Evolutionary conservation across 257 asterid genomes (phyloP), one percentile per base, ranked within the genome.

Genomic region (Fraxinus quadrangulata): DNA sequence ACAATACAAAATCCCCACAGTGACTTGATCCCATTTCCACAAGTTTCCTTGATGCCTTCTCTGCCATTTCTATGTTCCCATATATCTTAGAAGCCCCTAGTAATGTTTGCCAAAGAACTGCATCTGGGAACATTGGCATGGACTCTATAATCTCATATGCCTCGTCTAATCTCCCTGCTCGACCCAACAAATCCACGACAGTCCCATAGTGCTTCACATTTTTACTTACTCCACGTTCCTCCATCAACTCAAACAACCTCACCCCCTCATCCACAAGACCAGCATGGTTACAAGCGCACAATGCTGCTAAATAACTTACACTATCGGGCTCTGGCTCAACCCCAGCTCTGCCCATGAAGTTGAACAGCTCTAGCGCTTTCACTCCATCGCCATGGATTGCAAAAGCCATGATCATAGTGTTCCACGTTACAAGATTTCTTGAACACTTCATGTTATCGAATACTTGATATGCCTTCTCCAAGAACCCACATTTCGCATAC

Each of bases 241-340:
- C 92, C 98, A 96, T 96, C 75, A 77, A 73, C 51, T 90, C 84
- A 0, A 92, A 93, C 73, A 93, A 81, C 40, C 78, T 83, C 84
- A 89, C 76, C 67, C 98, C 99, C 75, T 93, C 93, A 8, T 92
- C 96, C 84, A 96, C 99, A 95, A 93, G 83, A 45, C 99, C 99
- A 0, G 97, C 86, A 59, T 96, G 99, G 80, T 93, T 96, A 74
- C 99, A 93, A 0, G 99, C 97, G 13, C 97, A 93, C 31, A 96
- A 42, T 6, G 88, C 97, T 1, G 94, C 91, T 51, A 96, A 74
- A 69, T 90, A 96, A 66, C 92, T 93, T 73, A 92, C 92, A 0
- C 81, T 77, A 40, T 96, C 97, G 0, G 94, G 91, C 33, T 69
- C 86, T 0, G 89, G 90, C 39, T 69, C 84, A 28, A 54, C 78